Conservation (phyloP, 768 basidiomycete genomes). For the Lactarius sanguifluus region DNA sequence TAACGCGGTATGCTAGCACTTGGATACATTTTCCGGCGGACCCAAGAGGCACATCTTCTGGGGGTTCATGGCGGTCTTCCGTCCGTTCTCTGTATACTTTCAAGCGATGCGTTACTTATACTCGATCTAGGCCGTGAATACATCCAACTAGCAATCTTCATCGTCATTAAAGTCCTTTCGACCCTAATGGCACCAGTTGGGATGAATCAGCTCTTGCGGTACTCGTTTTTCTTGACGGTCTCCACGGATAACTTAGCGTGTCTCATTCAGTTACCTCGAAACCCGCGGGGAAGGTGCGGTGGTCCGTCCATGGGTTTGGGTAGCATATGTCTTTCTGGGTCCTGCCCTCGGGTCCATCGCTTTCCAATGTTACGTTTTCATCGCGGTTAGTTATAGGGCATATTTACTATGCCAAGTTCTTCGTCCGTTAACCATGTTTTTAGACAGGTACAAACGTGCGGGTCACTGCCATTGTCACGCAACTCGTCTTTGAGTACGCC, state of each 20-base stretch:
- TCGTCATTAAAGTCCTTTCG: conserved; percentile 21
- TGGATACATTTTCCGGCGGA: conserved; percentile 23
- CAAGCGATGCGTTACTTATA: neutral
- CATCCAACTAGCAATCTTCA: conserved; percentile 18
- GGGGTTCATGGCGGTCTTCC: conserved; percentile 31
- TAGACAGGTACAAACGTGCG: conserved; percentile 43
- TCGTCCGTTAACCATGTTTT: neutral
- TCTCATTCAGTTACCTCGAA: conserved; percentile 52
- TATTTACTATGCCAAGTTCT: no score
- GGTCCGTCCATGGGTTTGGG: conserved; percentile 71
- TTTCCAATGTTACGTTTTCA: conserved; percentile 55
- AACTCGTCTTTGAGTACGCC: conserved; percentile 56
- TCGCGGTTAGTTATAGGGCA: conserved; percentile 31
- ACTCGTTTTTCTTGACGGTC: conserved; percentile 1
- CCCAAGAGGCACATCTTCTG: conserved; percentile 32
- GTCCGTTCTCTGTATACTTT: conserved; percentile 13
- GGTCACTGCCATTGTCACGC: conserved; percentile 48
- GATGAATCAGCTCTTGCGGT: conserved; percentile 37
- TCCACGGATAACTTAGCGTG: neutral
- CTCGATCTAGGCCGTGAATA: conserved; percentile 23
- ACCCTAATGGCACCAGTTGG: conserved; percentile 35
- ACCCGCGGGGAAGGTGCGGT: conserved; percentile 46
- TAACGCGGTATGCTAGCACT: conserved; percentile 29
- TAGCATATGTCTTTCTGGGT: conserved; percentile 49
- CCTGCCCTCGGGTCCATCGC: conserved; percentile 44